Evolutionary conservation across 805 yeast genomes (phyloP), one percentile per base, ranked within the genome.

Genomic region (Lipomyces sp.): DNA sequence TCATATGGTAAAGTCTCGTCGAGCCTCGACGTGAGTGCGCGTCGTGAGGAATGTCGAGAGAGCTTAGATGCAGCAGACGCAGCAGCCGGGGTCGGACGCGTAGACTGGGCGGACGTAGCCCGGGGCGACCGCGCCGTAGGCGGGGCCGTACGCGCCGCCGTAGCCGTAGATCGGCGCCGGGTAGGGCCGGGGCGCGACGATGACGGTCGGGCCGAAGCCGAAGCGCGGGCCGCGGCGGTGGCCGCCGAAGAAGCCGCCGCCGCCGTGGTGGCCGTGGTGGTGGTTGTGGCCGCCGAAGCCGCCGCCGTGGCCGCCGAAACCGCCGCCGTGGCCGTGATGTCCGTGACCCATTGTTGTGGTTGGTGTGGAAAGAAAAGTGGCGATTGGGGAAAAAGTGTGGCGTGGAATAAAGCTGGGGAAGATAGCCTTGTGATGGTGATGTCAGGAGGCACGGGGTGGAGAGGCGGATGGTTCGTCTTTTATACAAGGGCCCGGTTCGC

Each of bases 141-240:
- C 49, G n/a, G 19, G 19, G 13, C 47, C 43, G 11, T 29, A 43
- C 11, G 31, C 38, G 2, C 39, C 39, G 23, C 46, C 45, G 35
- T 55, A 55, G 14, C 55, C 58, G 37, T 55, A 55, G 13, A 43
- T 49, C 19, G 42, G 43, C 4, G 51, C 29, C 7, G 47, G 33
- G 40, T 51, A 51, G 2, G 51, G 45, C 14, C 58, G 24, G 16
- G 59, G 59, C 13, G 59, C 54, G 21, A 55, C 51, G 36, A 55
- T 36, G 24, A 55, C 34, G 11, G 59, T 55, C n/a, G 59, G 51
- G 13, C 59, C 59, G 31, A 49, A 43, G 16, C 48, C 37, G 37
- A 26, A 31, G 22, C 37, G 41, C 2, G 40, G 34, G 31, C 19
- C 32, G 24, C 18, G 16, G 31, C 19, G 39, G 24, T 31, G 16